These are phyloP conservation scores for Marasmius sp. DNA, from an alignment of 1,284 basidiomycete genomes.

Conservation along the genomic window DNA sequence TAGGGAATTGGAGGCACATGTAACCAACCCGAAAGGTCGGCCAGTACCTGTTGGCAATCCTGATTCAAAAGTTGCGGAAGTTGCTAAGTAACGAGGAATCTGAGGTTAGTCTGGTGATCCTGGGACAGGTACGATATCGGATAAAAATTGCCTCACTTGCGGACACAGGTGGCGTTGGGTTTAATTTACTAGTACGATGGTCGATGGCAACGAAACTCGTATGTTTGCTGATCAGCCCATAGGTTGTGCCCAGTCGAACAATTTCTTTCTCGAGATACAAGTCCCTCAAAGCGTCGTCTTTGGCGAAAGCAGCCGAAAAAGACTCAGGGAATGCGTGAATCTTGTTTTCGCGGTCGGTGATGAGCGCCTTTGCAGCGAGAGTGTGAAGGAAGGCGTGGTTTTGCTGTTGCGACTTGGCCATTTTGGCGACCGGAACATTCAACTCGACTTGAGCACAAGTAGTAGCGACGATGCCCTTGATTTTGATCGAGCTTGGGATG, in stretches of 20 bases:
- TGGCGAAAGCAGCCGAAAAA: not conserved
- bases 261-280: conserved; percentile 7
- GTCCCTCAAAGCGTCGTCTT: not conserved
- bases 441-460: conserved; percentile 5
- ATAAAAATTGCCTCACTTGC: too few relatives aligned
- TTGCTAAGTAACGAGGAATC: too few relatives aligned
- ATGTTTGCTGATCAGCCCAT: conserved; percentile 3
- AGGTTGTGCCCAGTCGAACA: conserved; percentile 8
- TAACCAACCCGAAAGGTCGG: too few relatives aligned
- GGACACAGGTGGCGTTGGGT: not conserved
- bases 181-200: not conserved
- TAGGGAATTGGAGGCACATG: too few relatives aligned
- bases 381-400: not conserved
- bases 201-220: conserved; percentile 10
- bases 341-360: conserved; percentile 4
- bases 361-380: conserved; percentile 9
- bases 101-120: too few relatives aligned
- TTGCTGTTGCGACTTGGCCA: not conserved
- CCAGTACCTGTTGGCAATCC: too few relatives aligned
- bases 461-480: conserved; percentile 1
- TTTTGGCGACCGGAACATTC: not conserved
- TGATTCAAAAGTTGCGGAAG: too few relatives aligned
- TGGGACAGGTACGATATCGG: too few relatives aligned
- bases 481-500: not conserved
- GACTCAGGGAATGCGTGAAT: not conserved